A percentile compares a stretch with the other conserved stretches of the same genome.
Conservation (phyloP, 73 alveolate species). For the Urostyla sp. region DNA sequence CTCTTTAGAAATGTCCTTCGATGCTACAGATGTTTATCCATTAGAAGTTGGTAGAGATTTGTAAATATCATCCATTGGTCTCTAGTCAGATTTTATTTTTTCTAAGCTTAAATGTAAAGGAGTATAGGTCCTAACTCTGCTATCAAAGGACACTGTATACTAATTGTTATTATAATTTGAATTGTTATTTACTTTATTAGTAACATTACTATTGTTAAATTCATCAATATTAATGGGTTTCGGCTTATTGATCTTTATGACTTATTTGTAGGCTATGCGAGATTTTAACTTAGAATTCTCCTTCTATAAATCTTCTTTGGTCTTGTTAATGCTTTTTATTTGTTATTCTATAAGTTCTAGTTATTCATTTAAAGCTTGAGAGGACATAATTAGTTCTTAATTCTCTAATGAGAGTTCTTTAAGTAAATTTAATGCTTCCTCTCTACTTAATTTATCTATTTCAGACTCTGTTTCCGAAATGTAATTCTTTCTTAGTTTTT, state of each 20-base stretch:
- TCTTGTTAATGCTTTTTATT: background rate
- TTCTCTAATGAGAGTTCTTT: conserved; percentile 22
- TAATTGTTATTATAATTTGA: background rate
- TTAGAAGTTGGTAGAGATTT: no score
- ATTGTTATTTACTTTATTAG: background rate
- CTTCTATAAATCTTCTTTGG: background rate
- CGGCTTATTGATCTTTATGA: background rate
- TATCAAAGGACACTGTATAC: no score
- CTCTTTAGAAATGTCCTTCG: no score
- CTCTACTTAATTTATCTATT: conserved; percentile 23
- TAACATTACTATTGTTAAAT: no score
- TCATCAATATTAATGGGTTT: no score
- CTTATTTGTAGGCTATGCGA: conserved; percentile 1
- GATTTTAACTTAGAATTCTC: conserved; percentile 18
- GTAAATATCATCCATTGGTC: no score
- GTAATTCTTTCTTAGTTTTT: background rate
- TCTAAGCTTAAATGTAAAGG: no score
- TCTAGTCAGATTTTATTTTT: no score
- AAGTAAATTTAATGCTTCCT: conserved; percentile 4
- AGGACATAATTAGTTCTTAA: background rate
- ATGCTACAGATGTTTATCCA: no score
- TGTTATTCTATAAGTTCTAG: background rate
- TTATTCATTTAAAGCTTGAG: background rate
- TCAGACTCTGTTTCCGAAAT: conserved; percentile 13
- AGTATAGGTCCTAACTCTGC: no score